phyloP scores from a whole-genome alignment of 1,284 basidiomycete species.

The Trichosporon faecale region DNA sequence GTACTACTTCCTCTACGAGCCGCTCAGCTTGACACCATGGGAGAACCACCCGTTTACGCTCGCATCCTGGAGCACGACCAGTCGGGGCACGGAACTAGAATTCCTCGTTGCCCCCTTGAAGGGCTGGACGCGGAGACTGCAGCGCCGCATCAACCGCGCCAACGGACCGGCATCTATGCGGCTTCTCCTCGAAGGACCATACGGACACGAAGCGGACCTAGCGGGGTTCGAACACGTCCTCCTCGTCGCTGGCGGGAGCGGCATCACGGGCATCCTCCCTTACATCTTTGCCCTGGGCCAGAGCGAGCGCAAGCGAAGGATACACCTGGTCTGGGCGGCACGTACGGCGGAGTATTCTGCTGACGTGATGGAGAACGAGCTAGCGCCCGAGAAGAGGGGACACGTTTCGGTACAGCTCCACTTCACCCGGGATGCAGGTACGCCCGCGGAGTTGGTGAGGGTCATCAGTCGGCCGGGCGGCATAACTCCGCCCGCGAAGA shows the following conservation, averaged over 20 bases:
- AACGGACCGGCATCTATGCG: not conserved
- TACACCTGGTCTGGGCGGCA: constrained; percentile 33
- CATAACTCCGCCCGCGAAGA: too few relatives aligned
- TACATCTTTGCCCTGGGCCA: constrained; percentile 24
- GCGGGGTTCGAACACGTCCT: constrained; percentile 26
- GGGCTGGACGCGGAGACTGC: constrained; percentile 27
- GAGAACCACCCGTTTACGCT: constrained; percentile 40
- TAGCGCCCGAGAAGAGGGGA: not conserved
- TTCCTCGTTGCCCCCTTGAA: constrained; percentile 29
- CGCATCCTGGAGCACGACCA: constrained; percentile 19
- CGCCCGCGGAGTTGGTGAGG: too few relatives aligned
- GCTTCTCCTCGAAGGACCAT: constrained; percentile 38
- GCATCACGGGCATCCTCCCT: constrained; percentile 33
- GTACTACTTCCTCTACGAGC: constrained; percentile 36
- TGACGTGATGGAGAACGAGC: constrained; percentile 31
- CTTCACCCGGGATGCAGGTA: constrained; percentile 12
- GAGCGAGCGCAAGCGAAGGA: not conserved
- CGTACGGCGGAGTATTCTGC: constrained; percentile 26
- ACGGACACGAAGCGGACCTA: constrained; percentile 28
- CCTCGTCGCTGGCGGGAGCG: constrained; percentile 35
- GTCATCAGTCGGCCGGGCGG: too few relatives aligned
- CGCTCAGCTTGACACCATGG: constrained; percentile 27
- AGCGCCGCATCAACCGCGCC: not conserved
- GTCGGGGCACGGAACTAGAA: constrained; percentile 18
- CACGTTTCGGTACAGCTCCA: constrained; percentile 14